Percentiles rank a stretch among this genome's conserved stretches.
These are phyloP conservation scores for Nemophila menziesii DNA, from an alignment of 257 asterid genomes.

Conservation along the genomic window DNA sequence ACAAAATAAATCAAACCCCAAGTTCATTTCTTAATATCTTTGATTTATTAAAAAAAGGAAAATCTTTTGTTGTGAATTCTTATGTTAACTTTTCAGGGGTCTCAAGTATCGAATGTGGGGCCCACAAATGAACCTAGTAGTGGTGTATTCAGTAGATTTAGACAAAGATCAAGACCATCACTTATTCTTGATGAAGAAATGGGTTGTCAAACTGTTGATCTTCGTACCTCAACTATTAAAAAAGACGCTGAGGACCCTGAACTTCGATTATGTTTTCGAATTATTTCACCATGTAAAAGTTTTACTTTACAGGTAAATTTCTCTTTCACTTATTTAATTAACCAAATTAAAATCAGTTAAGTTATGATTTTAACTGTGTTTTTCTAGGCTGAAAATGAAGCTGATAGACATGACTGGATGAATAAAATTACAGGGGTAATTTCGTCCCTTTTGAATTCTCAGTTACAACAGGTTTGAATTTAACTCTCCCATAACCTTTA, in stretches of 20 bases:
- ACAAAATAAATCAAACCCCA: too few species aligned
- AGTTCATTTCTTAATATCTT: too few species aligned
- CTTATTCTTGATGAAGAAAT: constrained; percentile 51
- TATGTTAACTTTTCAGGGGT: constrained; percentile 39
- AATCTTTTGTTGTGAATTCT: background rate
- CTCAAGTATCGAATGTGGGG: constrained; percentile 42
- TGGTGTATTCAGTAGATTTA: constrained; percentile 81
- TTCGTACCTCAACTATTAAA: constrained; percentile 82
- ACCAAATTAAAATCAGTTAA: background rate
- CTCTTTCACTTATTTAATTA: background rate
- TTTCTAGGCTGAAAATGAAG: constrained; percentile 91
- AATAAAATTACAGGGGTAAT: constrained; percentile 80
- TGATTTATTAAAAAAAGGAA: too few species aligned
- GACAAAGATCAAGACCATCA: constrained; percentile 54
- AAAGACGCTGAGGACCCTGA: constrained; percentile 91
- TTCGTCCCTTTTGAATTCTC: constrained; percentile 86
- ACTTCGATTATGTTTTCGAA: constrained; percentile 86
- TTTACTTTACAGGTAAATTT: constrained; percentile 76
- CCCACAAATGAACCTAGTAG: constrained; percentile 45
- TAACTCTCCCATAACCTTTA: background rate
- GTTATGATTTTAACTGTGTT: constrained; percentile 10
- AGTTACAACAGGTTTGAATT: constrained; percentile 62
- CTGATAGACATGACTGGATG: constrained; percentile 96
- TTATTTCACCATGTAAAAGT: constrained; percentile 77
- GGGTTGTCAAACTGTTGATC: constrained; percentile 73